Conservation (phyloP, 441 rosid species). For the Omphalea diandra region DNA sequence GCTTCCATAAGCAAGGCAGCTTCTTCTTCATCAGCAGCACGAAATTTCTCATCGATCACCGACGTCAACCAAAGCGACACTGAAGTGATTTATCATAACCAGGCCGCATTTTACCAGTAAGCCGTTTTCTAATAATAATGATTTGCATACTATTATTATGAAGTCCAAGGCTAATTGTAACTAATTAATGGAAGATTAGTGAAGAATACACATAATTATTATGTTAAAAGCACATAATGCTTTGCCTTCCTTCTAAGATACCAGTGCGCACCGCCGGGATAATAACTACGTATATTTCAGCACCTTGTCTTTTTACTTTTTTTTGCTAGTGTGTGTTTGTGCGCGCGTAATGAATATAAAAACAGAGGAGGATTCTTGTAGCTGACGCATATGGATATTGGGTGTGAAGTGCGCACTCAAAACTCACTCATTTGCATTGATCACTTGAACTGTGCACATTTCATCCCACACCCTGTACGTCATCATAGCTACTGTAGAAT, state of each 20-base stretch:
- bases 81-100: constrained; percentile 54
- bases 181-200: no score
- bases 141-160: no score
- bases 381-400: constrained; percentile 33
- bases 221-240: no score
- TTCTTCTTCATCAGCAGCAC: constrained; percentile 9
- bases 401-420: constrained; percentile 26
- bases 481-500: constrained; percentile 25
- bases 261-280: background rate
- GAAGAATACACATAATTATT: no score
- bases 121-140: constrained; percentile 16
- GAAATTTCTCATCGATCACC: constrained; percentile 25
- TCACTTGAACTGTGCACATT: constrained; percentile 5
- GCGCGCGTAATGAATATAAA: background rate
- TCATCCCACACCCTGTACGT: no score
- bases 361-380: constrained; percentile 28
- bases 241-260: constrained; percentile 45
- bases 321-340: no score
- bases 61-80: constrained; percentile 22
- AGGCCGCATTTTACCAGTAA: constrained; percentile 60
- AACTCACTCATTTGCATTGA: constrained; percentile 27
- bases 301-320: background rate
- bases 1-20: constrained; percentile 58
- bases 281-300: background rate
- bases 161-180: no score